phyloP scores from a whole-genome alignment of 164 flowering plant species.

The Piper longum region DNA sequence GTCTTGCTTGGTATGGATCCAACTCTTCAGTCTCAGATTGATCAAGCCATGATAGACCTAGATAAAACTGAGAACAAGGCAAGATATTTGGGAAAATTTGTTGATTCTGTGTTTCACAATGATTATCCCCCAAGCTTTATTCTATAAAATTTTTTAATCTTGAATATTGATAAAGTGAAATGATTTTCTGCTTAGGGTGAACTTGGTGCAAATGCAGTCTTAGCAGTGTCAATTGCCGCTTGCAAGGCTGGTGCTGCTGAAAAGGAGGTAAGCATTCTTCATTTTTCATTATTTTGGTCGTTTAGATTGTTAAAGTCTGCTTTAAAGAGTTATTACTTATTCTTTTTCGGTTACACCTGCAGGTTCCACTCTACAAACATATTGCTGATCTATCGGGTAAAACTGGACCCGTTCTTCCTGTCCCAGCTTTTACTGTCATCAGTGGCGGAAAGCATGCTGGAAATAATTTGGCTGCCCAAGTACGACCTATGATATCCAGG shows the following conservation, averaged over 20 bases:
- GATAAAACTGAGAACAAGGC: slow-evolving; percentile 98
- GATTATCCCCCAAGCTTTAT: too few relatives aligned
- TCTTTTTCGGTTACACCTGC: slow-evolving; percentile 8
- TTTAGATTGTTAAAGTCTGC: neutral
- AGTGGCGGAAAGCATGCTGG: slow-evolving; percentile 94
- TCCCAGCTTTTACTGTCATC: slow-evolving; percentile 82
- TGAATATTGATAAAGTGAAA: too few relatives aligned
- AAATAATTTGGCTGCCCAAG: slow-evolving; percentile 76
- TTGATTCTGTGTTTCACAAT: neutral
- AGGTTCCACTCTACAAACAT: slow-evolving; percentile 92
- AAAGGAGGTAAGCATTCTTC: slow-evolving; percentile 55
- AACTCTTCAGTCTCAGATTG: slow-evolving; percentile 79
- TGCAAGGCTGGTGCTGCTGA: slow-evolving; percentile 99
- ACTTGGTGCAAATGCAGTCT: slow-evolving; percentile 76
- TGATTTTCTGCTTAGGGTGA: slow-evolving; percentile 34
- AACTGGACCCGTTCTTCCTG: slow-evolving; percentile 53
- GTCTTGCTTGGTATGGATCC: slow-evolving; percentile 95
- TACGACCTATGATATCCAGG: slow-evolving; percentile 28
- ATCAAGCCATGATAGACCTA: slow-evolving; percentile 86
- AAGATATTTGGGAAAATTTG: neutral
- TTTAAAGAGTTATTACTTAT: neutral
- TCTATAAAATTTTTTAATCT: too few relatives aligned
- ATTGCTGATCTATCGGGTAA: slow-evolving; percentile 78
- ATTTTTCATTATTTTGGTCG: neutral
- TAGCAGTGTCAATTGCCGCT: slow-evolving; percentile 92